phyloP scores from a whole-genome alignment of 139 green algal species.

The Picocystis salinarum region DNA sequence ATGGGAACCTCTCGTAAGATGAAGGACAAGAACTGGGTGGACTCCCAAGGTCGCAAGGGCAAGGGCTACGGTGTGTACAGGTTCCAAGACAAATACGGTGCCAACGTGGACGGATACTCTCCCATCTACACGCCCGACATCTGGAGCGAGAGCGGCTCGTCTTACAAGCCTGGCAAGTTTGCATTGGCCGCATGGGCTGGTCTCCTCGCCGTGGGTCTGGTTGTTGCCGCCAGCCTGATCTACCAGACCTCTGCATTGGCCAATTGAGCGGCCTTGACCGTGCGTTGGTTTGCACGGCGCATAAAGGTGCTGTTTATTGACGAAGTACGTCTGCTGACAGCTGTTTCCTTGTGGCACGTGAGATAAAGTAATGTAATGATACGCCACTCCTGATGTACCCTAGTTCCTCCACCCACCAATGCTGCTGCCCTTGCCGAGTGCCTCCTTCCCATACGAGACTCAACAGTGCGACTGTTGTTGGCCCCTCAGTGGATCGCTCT shows the following conservation, averaged over 20 bases:
- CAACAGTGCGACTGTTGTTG: too few relatives aligned
- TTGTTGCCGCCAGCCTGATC: constrained; percentile 60
- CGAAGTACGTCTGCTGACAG: too few relatives aligned
- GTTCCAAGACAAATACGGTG: constrained; percentile 78
- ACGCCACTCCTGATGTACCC: too few relatives aligned
- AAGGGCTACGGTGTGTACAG: constrained; percentile 73
- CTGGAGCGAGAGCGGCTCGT: constrained; percentile 58
- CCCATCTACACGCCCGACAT: constrained; percentile 91
- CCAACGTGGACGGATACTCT: constrained; percentile 88
- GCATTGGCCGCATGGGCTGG: constrained; percentile 74
- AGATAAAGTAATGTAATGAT: too few relatives aligned
- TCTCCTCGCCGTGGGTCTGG: constrained; percentile 44
- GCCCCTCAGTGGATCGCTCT: too few relatives aligned
- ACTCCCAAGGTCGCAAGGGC: constrained; percentile 71
- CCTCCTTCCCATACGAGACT: too few relatives aligned
- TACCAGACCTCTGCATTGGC: constrained; percentile 43
- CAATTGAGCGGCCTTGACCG: too few relatives aligned
- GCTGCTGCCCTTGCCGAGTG: too few relatives aligned
- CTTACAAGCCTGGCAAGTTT: constrained; percentile 72
- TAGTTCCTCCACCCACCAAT: too few relatives aligned
- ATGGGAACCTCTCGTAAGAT: constrained; percentile 49
- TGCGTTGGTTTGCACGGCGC: too few relatives aligned
- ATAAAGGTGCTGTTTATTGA: too few relatives aligned
- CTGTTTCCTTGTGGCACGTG: too few relatives aligned
- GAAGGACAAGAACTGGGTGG: constrained; percentile 66